Evolutionary conservation across 2,329 filamentous ascomycete genomes (phyloP).

Genomic region (Fusarium sp.): DNA sequence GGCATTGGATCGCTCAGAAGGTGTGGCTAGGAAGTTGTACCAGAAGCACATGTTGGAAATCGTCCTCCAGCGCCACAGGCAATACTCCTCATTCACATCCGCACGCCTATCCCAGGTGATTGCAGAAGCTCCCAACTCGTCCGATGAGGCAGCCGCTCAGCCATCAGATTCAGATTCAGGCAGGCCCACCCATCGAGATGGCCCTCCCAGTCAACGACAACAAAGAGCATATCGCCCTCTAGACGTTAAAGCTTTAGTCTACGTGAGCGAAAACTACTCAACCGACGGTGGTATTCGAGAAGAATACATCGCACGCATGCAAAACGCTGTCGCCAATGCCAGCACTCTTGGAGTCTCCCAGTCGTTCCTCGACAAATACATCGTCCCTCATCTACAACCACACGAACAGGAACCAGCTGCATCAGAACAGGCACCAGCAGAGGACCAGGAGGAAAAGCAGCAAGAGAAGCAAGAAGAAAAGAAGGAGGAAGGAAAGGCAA

Average conservation of each 20-base stretch:
- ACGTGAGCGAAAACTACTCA: background rate
- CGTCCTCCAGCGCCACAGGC: background rate
- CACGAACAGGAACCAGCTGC: background rate
- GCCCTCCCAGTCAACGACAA: background rate
- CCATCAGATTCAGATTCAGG: background rate
- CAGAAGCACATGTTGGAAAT: slow-evolving; percentile 5
- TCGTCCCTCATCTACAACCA: background rate
- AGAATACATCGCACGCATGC: slow-evolving; percentile 1
- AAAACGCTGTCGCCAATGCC: background rate
- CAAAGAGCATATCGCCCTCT: background rate
- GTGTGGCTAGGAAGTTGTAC: background rate
- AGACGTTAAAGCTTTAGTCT: background rate
- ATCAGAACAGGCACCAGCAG: background rate
- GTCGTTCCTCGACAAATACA: background rate
- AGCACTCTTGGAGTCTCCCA: background rate
- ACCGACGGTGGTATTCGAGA: background rate
- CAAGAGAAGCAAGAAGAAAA: background rate
- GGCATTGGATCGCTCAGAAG: background rate
- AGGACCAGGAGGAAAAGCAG: background rate
- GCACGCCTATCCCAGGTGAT: background rate
- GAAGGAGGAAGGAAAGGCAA: background rate
- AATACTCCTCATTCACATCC: background rate
- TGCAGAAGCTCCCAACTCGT: background rate
- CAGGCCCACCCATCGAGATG: background rate
- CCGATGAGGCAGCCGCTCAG: background rate